These are phyloP conservation scores for Pascua guehoae DNA, from an alignment of 1,284 basidiomycete genomes.

Conservation along the genomic window DNA sequence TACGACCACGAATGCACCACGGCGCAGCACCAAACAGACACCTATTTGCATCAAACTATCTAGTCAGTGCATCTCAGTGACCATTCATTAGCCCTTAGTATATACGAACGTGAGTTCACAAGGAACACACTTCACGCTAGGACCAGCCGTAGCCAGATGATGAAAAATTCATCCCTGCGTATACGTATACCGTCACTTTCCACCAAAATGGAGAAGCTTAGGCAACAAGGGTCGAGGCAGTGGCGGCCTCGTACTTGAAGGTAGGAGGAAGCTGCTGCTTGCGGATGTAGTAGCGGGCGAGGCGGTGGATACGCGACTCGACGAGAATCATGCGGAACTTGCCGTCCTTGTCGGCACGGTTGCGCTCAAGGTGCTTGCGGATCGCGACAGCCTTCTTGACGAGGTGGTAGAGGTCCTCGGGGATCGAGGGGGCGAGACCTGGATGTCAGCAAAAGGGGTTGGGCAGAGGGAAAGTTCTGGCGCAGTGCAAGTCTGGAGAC, in stretches of 20 bases:
- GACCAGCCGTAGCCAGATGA: constrained; percentile 11
- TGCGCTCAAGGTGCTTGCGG: constrained; percentile 96
- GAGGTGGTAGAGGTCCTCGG: constrained; percentile 99
- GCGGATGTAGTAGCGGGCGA: constrained; percentile 94
- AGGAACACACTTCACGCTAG: constrained; percentile 9
- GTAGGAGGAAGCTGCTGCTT: constrained; percentile 95
- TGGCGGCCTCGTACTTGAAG: constrained; percentile 95
- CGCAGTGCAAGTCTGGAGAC: neutral
- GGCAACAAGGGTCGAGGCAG: constrained; percentile 63
- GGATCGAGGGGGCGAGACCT: constrained; percentile 96
- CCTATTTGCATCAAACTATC: no score
- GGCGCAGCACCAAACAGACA: no score
- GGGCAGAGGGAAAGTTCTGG: neutral
- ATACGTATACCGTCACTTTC: constrained; percentile 1
- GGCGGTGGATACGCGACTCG: constrained; percentile 97
- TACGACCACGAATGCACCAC: no score
- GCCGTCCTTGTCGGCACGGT: constrained; percentile 97
- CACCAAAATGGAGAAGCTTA: constrained; percentile 25
- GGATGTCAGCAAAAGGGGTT: constrained; percentile 1
- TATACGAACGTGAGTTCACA: neutral
- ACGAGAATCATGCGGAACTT: constrained; percentile 98
- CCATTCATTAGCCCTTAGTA: no score
- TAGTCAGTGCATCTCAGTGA: no score
- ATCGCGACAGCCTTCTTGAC: constrained; percentile 99
- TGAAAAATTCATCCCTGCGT: constrained; percentile 9